These are phyloP conservation scores for Vanrija humicola DNA, from an alignment of 1,284 basidiomycete genomes.

Conservation along the genomic window DNA sequence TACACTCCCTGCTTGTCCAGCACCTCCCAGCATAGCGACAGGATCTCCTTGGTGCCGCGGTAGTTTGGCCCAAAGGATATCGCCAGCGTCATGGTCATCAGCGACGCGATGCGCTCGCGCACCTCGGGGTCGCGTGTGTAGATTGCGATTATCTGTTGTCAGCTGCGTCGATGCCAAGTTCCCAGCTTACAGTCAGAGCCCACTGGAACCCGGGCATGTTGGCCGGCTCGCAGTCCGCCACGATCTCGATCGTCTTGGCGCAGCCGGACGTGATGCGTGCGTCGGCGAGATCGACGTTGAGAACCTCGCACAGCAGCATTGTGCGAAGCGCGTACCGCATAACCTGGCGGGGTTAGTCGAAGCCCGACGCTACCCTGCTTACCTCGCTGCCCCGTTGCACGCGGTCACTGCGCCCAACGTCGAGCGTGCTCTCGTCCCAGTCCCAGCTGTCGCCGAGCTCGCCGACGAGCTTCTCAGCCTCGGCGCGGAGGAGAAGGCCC, in stretches of 20 bases:
- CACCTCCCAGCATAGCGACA: slow-evolving; percentile 16
- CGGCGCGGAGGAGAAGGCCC: slow-evolving; percentile 3
- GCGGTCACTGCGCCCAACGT: slow-evolving; percentile 11
- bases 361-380: no score
- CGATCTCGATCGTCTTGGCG: slow-evolving; percentile 13
- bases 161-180: no score
- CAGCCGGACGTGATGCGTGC: slow-evolving; percentile 2
- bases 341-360: neutral
- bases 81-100: slow-evolving; percentile 6
- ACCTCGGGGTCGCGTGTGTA: slow-evolving; percentile 6
- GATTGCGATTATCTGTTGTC: slow-evolving; percentile 10
- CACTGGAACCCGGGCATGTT: slow-evolving; percentile 15
- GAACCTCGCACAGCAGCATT: slow-evolving; percentile 20
- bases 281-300: slow-evolving; percentile 13
- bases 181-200: slow-evolving; percentile 6
- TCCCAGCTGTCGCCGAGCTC: slow-evolving; percentile 13
- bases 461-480: slow-evolving; percentile 9
- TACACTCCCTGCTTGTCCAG: slow-evolving; percentile 14
- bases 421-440: slow-evolving; percentile 8
- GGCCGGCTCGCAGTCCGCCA: slow-evolving; percentile 12
- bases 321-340: slow-evolving; percentile 12
- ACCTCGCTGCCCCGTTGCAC: slow-evolving; percentile 20
- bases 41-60: slow-evolving; percentile 11
- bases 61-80: slow-evolving; percentile 14
- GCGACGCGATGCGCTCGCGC: slow-evolving; percentile 3